Evolutionary conservation across 106 monocot genomes (phyloP).

Genomic region (Apostasia shenzhenica): DNA sequence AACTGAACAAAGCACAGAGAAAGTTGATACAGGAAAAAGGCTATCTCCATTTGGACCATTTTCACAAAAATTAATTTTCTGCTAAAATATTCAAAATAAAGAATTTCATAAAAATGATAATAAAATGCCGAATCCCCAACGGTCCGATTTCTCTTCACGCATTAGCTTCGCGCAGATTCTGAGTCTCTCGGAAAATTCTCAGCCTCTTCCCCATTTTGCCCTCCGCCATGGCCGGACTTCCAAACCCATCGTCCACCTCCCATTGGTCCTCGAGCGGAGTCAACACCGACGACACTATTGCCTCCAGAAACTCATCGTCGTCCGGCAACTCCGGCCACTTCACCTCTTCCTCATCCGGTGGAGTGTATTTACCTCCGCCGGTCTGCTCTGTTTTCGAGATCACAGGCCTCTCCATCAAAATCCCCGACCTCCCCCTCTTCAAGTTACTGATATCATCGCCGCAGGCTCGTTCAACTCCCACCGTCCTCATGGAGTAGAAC

Average conservation of each 20-base stretch:
- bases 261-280: conserved; percentile 24
- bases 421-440: conserved; percentile 68
- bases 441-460: conserved; percentile 41
- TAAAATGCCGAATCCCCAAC: background rate
- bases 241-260: conserved; percentile 33
- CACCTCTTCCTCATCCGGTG: conserved; percentile 2
- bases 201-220: conserved; percentile 77
- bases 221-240: conserved; percentile 16
- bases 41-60: background rate
- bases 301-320: conserved; percentile 59
- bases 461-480: conserved; percentile 2
- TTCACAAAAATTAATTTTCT: no score
- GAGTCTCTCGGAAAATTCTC: conserved; percentile 62
- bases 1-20: no score
- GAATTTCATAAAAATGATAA: no score
- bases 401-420: conserved; percentile 14
- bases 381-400: conserved; percentile 5
- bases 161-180: conserved; percentile 5
- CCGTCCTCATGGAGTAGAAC: conserved; percentile 36
- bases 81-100: no score
- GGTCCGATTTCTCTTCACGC: background rate
- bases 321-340: conserved; percentile 68
- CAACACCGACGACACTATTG: conserved; percentile 66
- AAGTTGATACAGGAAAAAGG: background rate
- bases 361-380: conserved; percentile 5